Evolutionary conservation across 106 monocot species (phyloP).

Genomic region (Amphibolis antarctica): DNA sequence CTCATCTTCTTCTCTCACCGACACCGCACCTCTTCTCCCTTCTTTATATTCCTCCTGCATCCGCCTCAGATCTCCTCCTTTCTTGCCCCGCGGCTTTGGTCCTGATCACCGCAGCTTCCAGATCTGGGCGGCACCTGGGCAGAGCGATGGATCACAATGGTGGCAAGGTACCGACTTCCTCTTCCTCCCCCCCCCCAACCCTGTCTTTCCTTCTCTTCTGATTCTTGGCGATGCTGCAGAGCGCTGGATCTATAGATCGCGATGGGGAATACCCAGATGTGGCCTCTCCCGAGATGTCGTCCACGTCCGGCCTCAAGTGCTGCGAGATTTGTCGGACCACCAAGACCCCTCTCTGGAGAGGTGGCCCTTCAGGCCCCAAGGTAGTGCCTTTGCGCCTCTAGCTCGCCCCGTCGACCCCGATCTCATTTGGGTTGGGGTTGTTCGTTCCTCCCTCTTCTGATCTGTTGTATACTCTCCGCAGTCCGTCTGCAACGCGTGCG

Average conservation of each 20-base stretch:
- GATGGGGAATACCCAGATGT: constrained; percentile 2
- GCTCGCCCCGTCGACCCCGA: background rate
- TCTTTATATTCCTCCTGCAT: background rate
- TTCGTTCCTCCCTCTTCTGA: background rate
- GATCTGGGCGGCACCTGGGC: background rate
- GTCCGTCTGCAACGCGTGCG: constrained; percentile 26
- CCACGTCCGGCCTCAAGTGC: constrained; percentile 1
- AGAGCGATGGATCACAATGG: constrained; percentile 1
- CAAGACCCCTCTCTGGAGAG: constrained; percentile 25
- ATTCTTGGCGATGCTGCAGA: background rate
- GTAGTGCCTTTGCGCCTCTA: background rate
- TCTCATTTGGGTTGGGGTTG: constrained; percentile 2
- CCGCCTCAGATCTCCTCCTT: background rate
- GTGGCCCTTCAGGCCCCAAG: constrained; percentile 27
- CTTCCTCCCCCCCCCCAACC: background rate
- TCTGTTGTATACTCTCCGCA: constrained; percentile 1
- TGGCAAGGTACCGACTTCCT: background rate
- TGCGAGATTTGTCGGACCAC: constrained; percentile 18
- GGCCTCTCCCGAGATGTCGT: background rate
- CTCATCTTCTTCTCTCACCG: background rate
- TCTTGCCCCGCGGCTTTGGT: background rate
- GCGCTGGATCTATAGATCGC: background rate
- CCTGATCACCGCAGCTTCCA: background rate
- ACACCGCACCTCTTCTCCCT: background rate
- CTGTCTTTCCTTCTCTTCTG: background rate